Base-by-base conservation (phyloP, 2,329 filamentous ascomycete species). In the Chaetothyriales sp. region DNA sequence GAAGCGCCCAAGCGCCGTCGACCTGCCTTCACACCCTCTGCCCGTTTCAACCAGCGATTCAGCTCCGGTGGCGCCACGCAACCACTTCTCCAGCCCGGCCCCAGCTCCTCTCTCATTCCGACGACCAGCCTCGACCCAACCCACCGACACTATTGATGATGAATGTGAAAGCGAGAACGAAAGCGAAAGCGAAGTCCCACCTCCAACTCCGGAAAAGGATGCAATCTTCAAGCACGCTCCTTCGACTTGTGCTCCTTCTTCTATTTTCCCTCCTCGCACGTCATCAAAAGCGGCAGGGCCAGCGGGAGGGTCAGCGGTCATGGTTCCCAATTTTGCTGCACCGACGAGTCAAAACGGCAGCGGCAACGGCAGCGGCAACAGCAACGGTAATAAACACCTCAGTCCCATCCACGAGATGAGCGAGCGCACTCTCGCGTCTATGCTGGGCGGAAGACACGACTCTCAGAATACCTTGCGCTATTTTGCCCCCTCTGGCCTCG, bases 341-440 rank as follows among this genome's bases (percentile, higher is more conserved):
- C 19, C 25, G 15, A 46, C 13, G 15, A 46, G 33, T 15, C 25
- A 15, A 18, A 9, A n/a, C n/a, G 44, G 19, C 44, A 40, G 15
- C 15, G 33, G 10, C 33, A 54, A 49, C 18, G 54, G 48, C 9
- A 58, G 51, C 28, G 29, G 45, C 2, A 40, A 25, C 18, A 48
- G 47, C 18, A 52, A 43, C 47, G 50, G 46, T 5, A 57, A 53
- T 18, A 40, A 46, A 18, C 46, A 47, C 33, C 33, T 40, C 33
- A 40, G 33, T 40, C 33, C 33, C 33, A 40, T 40, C 33, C 33
- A 40, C 33, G 33, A 40, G 33, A 40, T 40, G 33, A 40, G 33
- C 33, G 33, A 40, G 33, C 33, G 15, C 15, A 40, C 33, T 40
- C 13, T 40, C 10, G 33, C 33, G 10, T 40, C 33, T 15, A 2